Evolutionary conservation across 2,329 filamentous ascomycete genomes (phyloP), one percentile per base, ranked within the genome.

Genomic region (Curvularia eragrostidis): DNA sequence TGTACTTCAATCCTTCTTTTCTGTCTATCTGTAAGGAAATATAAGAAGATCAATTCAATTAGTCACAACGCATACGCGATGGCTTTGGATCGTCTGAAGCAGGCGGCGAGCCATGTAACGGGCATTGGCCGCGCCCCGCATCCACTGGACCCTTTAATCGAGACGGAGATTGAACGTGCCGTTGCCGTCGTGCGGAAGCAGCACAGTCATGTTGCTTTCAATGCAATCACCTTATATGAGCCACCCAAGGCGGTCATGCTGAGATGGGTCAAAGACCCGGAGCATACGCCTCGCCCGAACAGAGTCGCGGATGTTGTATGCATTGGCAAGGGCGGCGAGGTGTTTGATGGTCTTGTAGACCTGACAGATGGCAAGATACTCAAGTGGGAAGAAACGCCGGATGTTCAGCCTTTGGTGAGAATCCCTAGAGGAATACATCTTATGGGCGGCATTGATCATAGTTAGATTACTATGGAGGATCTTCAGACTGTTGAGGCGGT

Each of bases 401-500:
- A 89, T 28, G 86, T 92, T 19, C 93, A 97, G 76, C 93, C 93
- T 24, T 84, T 96, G 75, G 88, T 89, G 74, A 75, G 84, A 42
- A 42, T 7, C 28, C 19, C 19, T 42, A 24, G 39, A 42, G 19
- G 23, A 23, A 42, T 24, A 10, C 19, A n/a, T 42, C 23, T 42
- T 19, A 42, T 74, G 7, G 23, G 15, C n/a, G 39, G 26, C 12
- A 51, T 24, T 19, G 2, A 24, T 15, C 12, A 3, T 48, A 1
- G 15, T 24, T 28, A 90, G 87, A 96, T 97, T 73, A 96, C 91
- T 0, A 91, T 96, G 85, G 92, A 97, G 72, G 93, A 97, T 75
- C 83, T 97, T 39, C 85, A 91, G 68, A 83, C 87, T 54, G 92
- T 96, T 1, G 93, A 97, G 77, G 82, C 85, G 56, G 79, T 93